Percentiles rank a stretch among this genome's conserved stretches.
Conservation (phyloP, 805 yeast species). For the Pichia occidentalis region DNA sequence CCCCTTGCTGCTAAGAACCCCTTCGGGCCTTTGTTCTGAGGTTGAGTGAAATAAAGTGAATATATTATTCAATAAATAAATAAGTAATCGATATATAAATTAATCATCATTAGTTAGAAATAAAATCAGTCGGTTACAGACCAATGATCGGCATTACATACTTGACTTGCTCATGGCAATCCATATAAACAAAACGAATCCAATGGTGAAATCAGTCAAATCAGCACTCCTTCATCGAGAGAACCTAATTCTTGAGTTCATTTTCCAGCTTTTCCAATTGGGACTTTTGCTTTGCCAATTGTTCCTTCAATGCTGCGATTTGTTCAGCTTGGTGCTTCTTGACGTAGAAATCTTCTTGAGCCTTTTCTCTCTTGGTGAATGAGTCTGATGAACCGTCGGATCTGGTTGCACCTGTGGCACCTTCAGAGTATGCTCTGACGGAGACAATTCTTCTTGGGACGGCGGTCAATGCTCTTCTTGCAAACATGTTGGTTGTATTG, state of each 20-base stretch:
- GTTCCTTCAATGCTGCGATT: slow-evolving; percentile 66
- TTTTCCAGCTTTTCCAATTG: slow-evolving; percentile 43
- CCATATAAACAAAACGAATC: too few relatives aligned
- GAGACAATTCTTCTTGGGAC: slow-evolving; percentile 25
- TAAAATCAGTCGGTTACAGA: too few relatives aligned
- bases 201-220: too few relatives aligned
- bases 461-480: slow-evolving; percentile 36
- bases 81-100: not conserved
- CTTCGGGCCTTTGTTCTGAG: not conserved
- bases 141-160: too few relatives aligned
- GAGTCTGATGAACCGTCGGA: slow-evolving; percentile 49
- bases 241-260: slow-evolving; percentile 30
- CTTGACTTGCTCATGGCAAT: too few relatives aligned
- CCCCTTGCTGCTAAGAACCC: too few relatives aligned
- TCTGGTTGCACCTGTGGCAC: slow-evolving; percentile 57
- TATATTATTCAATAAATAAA: too few relatives aligned
- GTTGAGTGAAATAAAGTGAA: not conserved
- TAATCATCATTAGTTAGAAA: not conserved
- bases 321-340: slow-evolving; percentile 89
- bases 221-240: too few relatives aligned
- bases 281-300: slow-evolving; percentile 68
- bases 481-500: slow-evolving; percentile 22
- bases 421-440: slow-evolving; percentile 43
- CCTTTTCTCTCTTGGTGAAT: slow-evolving; percentile 84
- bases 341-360: slow-evolving; percentile 79